Percentiles rank a stretch among this genome's conserved stretches.
Evolutionary conservation across 2,329 filamentous ascomycete genomes (phyloP).

Genomic region (Exophiala calicioides): DNA sequence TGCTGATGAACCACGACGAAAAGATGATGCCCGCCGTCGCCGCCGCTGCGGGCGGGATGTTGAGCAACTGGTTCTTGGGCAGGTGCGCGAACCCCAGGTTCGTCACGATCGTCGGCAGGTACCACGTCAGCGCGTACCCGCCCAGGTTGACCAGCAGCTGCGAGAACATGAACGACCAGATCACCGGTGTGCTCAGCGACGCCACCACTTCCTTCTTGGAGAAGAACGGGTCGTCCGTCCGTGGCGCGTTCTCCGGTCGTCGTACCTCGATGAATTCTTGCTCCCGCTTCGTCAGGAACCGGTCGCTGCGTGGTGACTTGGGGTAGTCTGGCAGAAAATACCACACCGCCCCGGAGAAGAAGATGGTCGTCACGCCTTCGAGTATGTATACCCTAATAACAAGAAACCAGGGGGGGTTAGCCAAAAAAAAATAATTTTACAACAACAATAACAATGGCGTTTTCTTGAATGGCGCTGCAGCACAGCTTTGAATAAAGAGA

Average conservation of each 20-base stretch:
- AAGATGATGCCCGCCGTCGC: not conserved
- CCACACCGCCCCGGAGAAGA: slow-evolving; percentile 43
- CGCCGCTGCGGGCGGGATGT: not conserved
- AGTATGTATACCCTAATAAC: slow-evolving; percentile 27
- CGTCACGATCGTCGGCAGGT: not conserved
- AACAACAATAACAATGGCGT: no score
- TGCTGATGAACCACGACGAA: not conserved
- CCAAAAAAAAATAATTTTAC: no score
- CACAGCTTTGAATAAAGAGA: no score
- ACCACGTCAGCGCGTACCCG: slow-evolving; percentile 1
- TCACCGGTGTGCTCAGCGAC: not conserved
- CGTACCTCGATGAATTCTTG: slow-evolving; percentile 27
- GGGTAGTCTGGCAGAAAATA: slow-evolving; percentile 53
- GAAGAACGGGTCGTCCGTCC: not conserved
- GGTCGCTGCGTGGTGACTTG: slow-evolving; percentile 39
- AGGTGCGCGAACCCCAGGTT: not conserved
- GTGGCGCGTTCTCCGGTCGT: not conserved
- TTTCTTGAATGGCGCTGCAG: no score
- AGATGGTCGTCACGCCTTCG: slow-evolving; percentile 41
- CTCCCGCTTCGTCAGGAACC: slow-evolving; percentile 48
- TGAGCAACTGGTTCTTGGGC: not conserved
- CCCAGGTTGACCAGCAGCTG: not conserved
- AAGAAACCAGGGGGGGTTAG: no score
- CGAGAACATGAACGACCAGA: not conserved
- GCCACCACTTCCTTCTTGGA: not conserved